Evolutionary conservation across 2,329 filamentous ascomycete species (phyloP).

Genomic region (Penicillium crustosum): DNA sequence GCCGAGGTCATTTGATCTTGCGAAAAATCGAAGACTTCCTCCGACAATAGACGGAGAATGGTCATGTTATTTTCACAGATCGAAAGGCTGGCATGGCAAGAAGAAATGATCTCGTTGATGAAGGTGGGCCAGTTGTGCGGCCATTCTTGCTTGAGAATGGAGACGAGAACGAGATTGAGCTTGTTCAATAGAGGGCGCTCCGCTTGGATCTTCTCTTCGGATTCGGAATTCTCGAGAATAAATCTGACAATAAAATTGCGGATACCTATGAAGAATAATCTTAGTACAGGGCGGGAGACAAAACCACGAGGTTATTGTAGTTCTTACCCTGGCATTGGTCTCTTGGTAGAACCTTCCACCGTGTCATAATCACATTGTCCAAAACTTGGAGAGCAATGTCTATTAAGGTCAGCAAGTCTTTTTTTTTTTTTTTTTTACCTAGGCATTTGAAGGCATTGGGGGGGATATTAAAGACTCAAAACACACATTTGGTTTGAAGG

Average conservation of each 20-base stretch:
- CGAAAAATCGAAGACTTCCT: slow-evolving; percentile 98
- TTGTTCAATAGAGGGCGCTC: slow-evolving; percentile 95
- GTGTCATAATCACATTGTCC: slow-evolving; percentile 96
- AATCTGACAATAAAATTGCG: slow-evolving; percentile 99
- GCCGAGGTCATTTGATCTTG: slow-evolving; percentile 99
- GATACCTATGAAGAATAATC: slow-evolving; percentile 64
- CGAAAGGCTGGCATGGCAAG: slow-evolving; percentile 90
- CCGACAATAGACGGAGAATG: slow-evolving; percentile 89
- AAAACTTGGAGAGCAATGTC: slow-evolving; percentile 94
- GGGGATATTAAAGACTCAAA: slow-evolving; percentile 2
- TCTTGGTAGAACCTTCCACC: slow-evolving; percentile 96
- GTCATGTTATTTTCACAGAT: slow-evolving; percentile 99
- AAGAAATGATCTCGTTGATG: slow-evolving; percentile 98
- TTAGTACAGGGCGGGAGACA: slow-evolving; percentile 6
- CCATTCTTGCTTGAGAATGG: slow-evolving; percentile 98
- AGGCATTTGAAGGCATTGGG: background rate
- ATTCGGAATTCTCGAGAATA: slow-evolving; percentile 89
- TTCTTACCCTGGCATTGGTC: slow-evolving; percentile 84
- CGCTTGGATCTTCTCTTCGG: slow-evolving; percentile 80
- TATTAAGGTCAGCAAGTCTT: slow-evolving; percentile 46
- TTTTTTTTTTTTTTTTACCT: background rate
- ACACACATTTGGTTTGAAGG: slow-evolving; percentile 91
- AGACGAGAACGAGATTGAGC: slow-evolving; percentile 94
- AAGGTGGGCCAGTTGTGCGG: slow-evolving; percentile 99
- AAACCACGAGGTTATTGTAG: background rate